Percentiles rank a stretch among this genome's conserved stretches.
Evolutionary conservation across 176 grass and related monocot genomes (phyloP).

Genomic region (Bolboschoenus planiculmis): DNA sequence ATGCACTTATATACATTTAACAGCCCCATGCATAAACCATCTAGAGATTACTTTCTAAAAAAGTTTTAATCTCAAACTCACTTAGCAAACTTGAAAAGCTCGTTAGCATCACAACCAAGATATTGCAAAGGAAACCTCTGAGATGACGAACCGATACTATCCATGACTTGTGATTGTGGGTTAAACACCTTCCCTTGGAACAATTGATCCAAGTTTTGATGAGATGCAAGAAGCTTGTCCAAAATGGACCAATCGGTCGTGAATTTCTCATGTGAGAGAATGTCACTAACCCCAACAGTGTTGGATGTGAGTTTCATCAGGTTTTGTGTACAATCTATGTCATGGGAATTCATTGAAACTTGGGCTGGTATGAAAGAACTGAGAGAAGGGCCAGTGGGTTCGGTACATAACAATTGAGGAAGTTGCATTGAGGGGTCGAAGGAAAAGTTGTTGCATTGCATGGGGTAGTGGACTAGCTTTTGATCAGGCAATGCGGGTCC

Average conservation of each 20-base stretch:
- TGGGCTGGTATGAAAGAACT: conserved; percentile 17
- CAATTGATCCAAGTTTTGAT: conserved; percentile 79
- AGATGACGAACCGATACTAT: conserved; percentile 31
- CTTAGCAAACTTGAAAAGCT: conserved; percentile 74
- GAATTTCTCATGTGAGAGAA: conserved; percentile 30
- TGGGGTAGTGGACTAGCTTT: conserved; percentile 38
- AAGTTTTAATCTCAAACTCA: conserved; percentile 32
- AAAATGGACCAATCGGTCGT: conserved; percentile 79
- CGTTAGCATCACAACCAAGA: conserved; percentile 44
- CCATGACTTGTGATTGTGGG: conserved; percentile 49
- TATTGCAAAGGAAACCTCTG: conserved; percentile 63
- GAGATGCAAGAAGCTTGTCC: conserved; percentile 91
- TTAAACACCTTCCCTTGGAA: conserved; percentile 51
- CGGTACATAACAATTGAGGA: conserved; percentile 68
- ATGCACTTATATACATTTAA: conserved; percentile 42
- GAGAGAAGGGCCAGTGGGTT: conserved; percentile 30
- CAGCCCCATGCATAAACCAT: conserved; percentile 18
- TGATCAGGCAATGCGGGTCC: conserved; percentile 22
- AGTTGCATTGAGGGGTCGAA: conserved; percentile 72
- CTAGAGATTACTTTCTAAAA: conserved; percentile 30
- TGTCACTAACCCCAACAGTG: background rate
- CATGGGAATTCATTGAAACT: conserved; percentile 38
- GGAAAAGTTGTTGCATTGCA: conserved; percentile 51
- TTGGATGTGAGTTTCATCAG: conserved; percentile 56
- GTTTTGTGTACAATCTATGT: conserved; percentile 62